Conservation (phyloP, 352 stramenopile species). For the Globisporangium alternatum region DNA sequence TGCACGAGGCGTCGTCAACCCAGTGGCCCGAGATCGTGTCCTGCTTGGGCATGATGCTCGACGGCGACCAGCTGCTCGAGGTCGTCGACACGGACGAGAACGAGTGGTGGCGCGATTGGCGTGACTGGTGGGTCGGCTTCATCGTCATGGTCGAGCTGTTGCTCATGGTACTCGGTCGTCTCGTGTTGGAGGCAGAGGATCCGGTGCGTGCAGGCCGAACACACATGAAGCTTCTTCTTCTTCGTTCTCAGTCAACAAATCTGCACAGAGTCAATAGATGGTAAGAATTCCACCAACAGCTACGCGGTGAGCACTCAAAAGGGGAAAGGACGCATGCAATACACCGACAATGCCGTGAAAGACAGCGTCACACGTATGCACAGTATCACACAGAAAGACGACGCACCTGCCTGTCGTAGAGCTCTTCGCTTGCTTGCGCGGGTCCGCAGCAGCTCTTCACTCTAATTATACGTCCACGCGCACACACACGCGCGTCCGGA, state of each 20-base stretch:
- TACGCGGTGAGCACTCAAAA: not conserved
- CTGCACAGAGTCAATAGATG: not conserved
- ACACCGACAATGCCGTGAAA: not conserved
- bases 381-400: not conserved
- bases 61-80: slow-evolving; percentile 67
- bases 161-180: slow-evolving; percentile 9
- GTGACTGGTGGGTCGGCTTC: slow-evolving; percentile 8
- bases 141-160: slow-evolving; percentile 7
- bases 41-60: slow-evolving; percentile 30
- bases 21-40: slow-evolving; percentile 72
- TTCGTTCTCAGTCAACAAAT: not conserved
- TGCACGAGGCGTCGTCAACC: slow-evolving; percentile 54
- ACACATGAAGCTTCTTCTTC: slow-evolving; percentile 32
- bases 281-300: not conserved
- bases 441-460: not conserved
- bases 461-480: not conserved
- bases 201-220: slow-evolving; percentile 27
- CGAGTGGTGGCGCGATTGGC: slow-evolving; percentile 32
- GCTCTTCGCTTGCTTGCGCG: not conserved
- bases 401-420: not conserved
- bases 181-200: not conserved
- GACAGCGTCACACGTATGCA: not conserved
- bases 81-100: slow-evolving; percentile 68
- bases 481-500: not conserved
- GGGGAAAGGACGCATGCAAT: not conserved